phyloP scores from a whole-genome alignment of 345 rosid genomes.

The Ceriops zippeliana region DNA sequence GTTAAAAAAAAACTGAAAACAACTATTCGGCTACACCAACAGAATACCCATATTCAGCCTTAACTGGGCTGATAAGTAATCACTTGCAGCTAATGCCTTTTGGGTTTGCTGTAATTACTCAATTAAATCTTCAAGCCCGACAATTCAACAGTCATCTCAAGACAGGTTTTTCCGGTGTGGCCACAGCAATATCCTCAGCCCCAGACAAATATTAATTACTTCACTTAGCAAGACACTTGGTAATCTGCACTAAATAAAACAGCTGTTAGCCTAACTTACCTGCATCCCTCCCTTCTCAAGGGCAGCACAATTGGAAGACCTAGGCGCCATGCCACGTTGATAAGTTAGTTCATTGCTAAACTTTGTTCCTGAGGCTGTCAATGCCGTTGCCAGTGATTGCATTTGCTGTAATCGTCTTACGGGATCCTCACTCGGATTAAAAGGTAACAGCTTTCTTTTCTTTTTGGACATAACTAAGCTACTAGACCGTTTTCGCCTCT shows the following conservation, averaged over 20 bases:
- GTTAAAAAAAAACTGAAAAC: not conserved
- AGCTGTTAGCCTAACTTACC: slow-evolving; percentile 11
- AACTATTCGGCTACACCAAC: too few species aligned
- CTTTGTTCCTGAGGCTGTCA: slow-evolving; percentile 22
- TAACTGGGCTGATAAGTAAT: too few species aligned
- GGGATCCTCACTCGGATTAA: slow-evolving; percentile 25
- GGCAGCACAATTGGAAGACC: slow-evolving; percentile 22
- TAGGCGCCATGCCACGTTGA: slow-evolving; percentile 22
- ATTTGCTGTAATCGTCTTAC: slow-evolving; percentile 23
- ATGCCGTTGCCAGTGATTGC: slow-evolving; percentile 32
- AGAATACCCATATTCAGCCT: too few species aligned
- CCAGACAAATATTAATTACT: too few species aligned
- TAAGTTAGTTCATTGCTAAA: slow-evolving; percentile 28
- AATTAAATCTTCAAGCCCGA: too few species aligned
- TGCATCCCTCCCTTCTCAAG: slow-evolving; percentile 36
- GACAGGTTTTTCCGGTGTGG: too few species aligned
- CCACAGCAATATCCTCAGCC: too few species aligned
- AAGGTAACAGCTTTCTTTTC: slow-evolving; percentile 26
- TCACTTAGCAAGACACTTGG: too few species aligned
- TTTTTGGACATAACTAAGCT: slow-evolving; percentile 25
- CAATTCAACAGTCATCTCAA: too few species aligned
- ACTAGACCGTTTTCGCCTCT: slow-evolving; percentile 23
- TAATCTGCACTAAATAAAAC: not conserved
- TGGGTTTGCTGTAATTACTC: too few species aligned
- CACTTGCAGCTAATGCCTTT: too few species aligned